These are phyloP conservation scores for Komagataella kurtzmanii DNA, from an alignment of 805 yeast genomes.

Conservation along the genomic window DNA sequence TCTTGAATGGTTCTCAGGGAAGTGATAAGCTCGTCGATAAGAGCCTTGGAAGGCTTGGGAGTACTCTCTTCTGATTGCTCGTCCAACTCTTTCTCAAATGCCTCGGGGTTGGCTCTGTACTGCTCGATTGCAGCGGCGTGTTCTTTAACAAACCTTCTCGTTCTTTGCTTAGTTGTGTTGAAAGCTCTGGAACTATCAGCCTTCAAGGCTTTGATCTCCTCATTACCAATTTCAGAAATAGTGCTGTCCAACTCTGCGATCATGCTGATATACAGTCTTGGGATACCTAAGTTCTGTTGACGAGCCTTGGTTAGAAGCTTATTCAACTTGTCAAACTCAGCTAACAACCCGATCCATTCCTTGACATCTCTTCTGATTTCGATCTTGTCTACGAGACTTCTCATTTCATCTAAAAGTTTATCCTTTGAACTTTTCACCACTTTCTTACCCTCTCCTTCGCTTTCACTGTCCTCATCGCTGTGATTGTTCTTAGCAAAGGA, in stretches of 20 bases:
- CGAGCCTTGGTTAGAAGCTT: slow-evolving; percentile 53
- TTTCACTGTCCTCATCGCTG: slow-evolving; percentile 24
- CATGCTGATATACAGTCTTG: slow-evolving; percentile 55
- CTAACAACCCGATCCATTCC: slow-evolving; percentile 68
- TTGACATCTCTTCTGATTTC: slow-evolving; percentile 54
- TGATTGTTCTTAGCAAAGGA: slow-evolving; percentile 22
- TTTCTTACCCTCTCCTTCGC: slow-evolving; percentile 61
- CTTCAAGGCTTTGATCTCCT: slow-evolving; percentile 59
- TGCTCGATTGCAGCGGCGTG: slow-evolving; percentile 42
- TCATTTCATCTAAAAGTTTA: slow-evolving; percentile 81
- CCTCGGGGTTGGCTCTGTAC: slow-evolving; percentile 59
- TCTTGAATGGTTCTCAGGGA: slow-evolving; percentile 67
- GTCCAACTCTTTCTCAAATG: slow-evolving; percentile 43
- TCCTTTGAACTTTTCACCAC: slow-evolving; percentile 92
- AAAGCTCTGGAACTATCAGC: slow-evolving; percentile 77
- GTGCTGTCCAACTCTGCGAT: slow-evolving; percentile 63
- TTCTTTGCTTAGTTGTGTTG: slow-evolving; percentile 80
- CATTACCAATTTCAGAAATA: slow-evolving; percentile 35
- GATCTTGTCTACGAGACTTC: slow-evolving; percentile 47
- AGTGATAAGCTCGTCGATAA: slow-evolving; percentile 40
- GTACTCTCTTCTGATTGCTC: slow-evolving; percentile 11
- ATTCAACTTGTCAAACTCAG: slow-evolving; percentile 68
- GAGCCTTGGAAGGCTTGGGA: slow-evolving; percentile 18
- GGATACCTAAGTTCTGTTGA: slow-evolving; percentile 68
- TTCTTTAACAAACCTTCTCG: slow-evolving; percentile 67